Evolutionary conservation across 257 asterid species (phyloP).

Genomic region (Solanum gracilifrons): DNA sequence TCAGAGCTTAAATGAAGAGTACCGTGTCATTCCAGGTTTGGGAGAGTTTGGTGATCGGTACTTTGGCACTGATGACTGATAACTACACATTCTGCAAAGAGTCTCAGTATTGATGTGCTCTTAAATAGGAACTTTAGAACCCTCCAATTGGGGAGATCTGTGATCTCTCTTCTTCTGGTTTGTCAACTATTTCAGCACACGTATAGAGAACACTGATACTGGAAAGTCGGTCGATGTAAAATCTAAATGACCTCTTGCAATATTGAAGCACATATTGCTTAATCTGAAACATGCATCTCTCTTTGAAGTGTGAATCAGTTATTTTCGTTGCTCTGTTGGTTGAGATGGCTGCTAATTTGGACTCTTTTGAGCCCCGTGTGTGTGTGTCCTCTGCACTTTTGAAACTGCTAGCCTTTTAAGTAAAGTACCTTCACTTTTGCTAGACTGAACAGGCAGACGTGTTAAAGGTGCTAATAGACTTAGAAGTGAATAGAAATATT

Average conservation of each 20-base stretch:
- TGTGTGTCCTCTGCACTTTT: neutral
- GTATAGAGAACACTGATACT: neutral
- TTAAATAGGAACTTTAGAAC: slow-evolving; percentile 12
- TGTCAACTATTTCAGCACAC: neutral
- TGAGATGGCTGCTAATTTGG: neutral
- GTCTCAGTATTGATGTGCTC: slow-evolving; percentile 4
- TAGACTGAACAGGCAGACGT: neutral
- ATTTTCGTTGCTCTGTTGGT: neutral
- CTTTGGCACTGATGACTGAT: slow-evolving; percentile 82
- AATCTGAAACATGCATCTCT: neutral
- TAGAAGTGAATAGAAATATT: neutral
- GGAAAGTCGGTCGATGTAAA: neutral
- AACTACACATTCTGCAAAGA: neutral
- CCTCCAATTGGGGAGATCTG: neutral
- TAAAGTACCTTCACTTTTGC: neutral
- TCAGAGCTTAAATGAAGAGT: slow-evolving; percentile 50
- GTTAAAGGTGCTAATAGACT: neutral
- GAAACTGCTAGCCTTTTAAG: neutral
- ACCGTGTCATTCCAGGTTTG: slow-evolving; percentile 79
- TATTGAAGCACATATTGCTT: neutral
- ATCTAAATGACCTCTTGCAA: neutral
- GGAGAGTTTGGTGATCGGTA: slow-evolving; percentile 98
- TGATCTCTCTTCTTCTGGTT: neutral
- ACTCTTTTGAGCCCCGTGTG: neutral
- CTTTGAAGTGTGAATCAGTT: neutral